These are phyloP conservation scores for Coffea eugenioides DNA, from an alignment of 257 asterid species.

Conservation along the genomic window DNA sequence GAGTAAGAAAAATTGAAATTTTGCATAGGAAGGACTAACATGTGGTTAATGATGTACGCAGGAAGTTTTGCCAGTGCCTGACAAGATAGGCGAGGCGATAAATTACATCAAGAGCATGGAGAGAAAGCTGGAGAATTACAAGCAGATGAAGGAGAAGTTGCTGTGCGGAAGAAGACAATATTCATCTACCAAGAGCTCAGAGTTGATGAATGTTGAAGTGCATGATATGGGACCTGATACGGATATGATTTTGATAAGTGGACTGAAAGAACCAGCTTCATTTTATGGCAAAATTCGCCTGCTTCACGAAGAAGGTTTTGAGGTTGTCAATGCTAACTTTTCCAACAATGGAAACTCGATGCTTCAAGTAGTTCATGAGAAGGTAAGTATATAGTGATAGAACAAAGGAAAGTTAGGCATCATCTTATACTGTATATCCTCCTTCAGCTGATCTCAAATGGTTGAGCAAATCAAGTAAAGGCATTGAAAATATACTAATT, in stretches of 20 bases:
- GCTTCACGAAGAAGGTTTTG: slow-evolving; percentile 33
- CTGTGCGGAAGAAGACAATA: slow-evolving; percentile 5
- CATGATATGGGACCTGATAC: slow-evolving; percentile 44
- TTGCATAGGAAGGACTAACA: neutral
- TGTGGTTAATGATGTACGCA: slow-evolving; percentile 14
- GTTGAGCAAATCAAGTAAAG: neutral
- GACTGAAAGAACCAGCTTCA: slow-evolving; percentile 23
- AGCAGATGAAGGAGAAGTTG: slow-evolving; percentile 30
- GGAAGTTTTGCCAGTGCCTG: slow-evolving; percentile 40
- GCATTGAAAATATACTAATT: neutral
- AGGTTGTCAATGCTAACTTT: slow-evolving; percentile 42
- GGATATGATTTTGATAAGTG: slow-evolving; percentile 28
- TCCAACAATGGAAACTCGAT: slow-evolving; percentile 35
- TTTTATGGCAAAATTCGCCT: slow-evolving; percentile 33
- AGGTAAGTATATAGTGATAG: slow-evolving; percentile 21
- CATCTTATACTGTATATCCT: neutral
- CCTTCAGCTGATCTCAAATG: neutral
- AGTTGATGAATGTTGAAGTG: slow-evolving; percentile 31
- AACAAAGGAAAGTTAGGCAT: neutral
- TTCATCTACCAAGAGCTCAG: slow-evolving; percentile 13
- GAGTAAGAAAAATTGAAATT: neutral
- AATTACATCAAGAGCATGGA: slow-evolving; percentile 31
- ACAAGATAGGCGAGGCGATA: slow-evolving; percentile 46
- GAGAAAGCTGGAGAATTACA: slow-evolving; percentile 33
- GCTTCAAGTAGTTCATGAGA: slow-evolving; percentile 39